Base-by-base conservation (phyloP, 106 monocot species). In the Narthecium ossifragum region DNA sequence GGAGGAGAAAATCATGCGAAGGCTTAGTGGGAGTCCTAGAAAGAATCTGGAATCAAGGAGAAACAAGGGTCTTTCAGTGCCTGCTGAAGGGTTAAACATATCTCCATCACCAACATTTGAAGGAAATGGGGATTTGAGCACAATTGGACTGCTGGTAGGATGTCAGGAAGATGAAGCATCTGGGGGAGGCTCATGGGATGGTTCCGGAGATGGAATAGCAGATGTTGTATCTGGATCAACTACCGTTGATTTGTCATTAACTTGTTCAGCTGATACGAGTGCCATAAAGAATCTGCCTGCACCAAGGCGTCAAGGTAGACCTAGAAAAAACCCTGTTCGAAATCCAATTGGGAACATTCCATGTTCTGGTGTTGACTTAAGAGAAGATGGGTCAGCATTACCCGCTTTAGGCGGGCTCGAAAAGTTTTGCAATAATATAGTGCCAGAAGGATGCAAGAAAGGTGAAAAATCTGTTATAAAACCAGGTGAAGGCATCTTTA, bases 251-350 rank as follows among this genome's bases (percentile, higher is more conserved):
- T 29, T 13, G 6, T 11, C 52, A 14, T 26, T 53, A 28, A 22
- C 28, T 27, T 13, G 34, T 59, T 18, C 31, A 51, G 14, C 18
- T 59, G 24, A 43, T 73, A 60, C n/a, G 21, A 59, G 11, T 54
- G 53, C 14, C 57, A 20, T 30, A 48, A 30, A 8, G 51, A 22
- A 24, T 11, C 12, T 31, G 36, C 6, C 15, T 63, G 13, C 17
- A 39, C 25, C 28, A 18, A 73, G 60, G 54, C 46, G 39, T 33
- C 68, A 72, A 55, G 81, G 81, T 39, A 67, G 75, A 50, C 80
- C 61, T 51, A 81, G 61, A 59, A 75, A 73, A 34, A 51, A 40
- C 6, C 28, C 38, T 22, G 4, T 38, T 41, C 24, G 71, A 43
- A 67, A 12, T 56, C 2, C 24, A 24, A 55, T 30, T 27, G 30